Conservation (phyloP, 1,284 basidiomycete species). For the Serendipita sp. region DNA sequence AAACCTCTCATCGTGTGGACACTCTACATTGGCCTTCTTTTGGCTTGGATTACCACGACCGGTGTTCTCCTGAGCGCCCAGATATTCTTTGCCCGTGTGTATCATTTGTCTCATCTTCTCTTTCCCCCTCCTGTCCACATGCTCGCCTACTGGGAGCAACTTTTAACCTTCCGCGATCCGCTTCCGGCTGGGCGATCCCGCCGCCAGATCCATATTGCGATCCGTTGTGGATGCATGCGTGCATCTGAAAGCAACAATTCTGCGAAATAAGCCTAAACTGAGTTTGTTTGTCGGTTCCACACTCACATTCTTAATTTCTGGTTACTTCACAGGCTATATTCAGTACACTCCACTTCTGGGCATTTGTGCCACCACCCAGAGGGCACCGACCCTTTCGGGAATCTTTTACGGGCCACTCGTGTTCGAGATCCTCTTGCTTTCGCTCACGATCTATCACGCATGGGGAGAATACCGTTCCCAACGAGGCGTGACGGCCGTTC, state of each 20-base stretch:
- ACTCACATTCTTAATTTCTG: not conserved
- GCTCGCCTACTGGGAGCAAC: too few species aligned
- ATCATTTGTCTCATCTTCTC: not conserved
- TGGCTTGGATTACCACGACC: not conserved
- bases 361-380: not conserved
- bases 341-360: not conserved
- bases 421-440: not conserved
- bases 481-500: not conserved
- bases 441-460: not conserved
- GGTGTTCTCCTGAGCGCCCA: not conserved
- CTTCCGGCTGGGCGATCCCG: too few species aligned
- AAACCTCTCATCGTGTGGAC: not conserved
- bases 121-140: too few species aligned
- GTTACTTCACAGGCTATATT: not conserved
- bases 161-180: too few species aligned
- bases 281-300: too few species aligned
- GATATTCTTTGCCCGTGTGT: not conserved
- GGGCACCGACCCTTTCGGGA: not conserved
- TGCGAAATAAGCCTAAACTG: too few species aligned
- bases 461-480: not conserved
- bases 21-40: not conserved
- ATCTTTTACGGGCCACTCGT: not conserved
- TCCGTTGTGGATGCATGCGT: too few species aligned
- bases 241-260: too few species aligned
- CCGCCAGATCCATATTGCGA: too few species aligned